Base-by-base conservation (phyloP, 2,329 filamentous ascomycete species). In the Pseudocercospora pini-densiflorae region DNA sequence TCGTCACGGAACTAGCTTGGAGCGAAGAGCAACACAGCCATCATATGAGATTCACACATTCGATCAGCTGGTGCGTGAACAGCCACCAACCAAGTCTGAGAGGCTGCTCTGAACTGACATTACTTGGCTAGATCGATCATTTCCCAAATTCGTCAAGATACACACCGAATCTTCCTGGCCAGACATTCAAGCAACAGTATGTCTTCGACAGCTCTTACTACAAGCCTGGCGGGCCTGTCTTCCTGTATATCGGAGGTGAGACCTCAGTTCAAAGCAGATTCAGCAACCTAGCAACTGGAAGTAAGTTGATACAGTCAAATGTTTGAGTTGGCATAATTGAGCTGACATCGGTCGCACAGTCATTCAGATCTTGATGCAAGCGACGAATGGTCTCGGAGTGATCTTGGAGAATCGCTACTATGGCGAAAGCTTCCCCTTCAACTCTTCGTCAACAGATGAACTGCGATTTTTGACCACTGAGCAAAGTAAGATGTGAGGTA, bases 161-260 rank as follows among this genome's bases (percentile, higher is more conserved):
- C 75, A 90, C 89, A 75, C 92, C 93, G 49, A 92, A 95, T 77
- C 33, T 59, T 27, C 88, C 86, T 8, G 81, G 90, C 69, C 89
- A 79, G 24, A 86, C 80, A 1, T 96, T 93, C 78, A 80, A 87
- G 43, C 81, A 94, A 59, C 86, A 92, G 14, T 97, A 95, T 81
- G 95, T 90, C 89, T 92, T 94, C 72, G 92, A 96, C 73, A 87
- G 88, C 1, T 85, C 85, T 57, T 86, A 91, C 79, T 96, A 95
- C 80, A 85, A 88, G 75, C 81, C 85, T 0, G 93, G 92, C 10
- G 93, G 92, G 0, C 92, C 93, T 0, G 90, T 96, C 47, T 91
- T 96, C 63, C 86, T 95, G 3, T 85, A 95, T 10, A 85, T 89
- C 31, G 85, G 86, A 2, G 92, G 92, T 24, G 92, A 95, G 80